Conservation (phyloP, 2,329 filamentous ascomycete genomes). For the Talaromyces funiculosus region DNA sequence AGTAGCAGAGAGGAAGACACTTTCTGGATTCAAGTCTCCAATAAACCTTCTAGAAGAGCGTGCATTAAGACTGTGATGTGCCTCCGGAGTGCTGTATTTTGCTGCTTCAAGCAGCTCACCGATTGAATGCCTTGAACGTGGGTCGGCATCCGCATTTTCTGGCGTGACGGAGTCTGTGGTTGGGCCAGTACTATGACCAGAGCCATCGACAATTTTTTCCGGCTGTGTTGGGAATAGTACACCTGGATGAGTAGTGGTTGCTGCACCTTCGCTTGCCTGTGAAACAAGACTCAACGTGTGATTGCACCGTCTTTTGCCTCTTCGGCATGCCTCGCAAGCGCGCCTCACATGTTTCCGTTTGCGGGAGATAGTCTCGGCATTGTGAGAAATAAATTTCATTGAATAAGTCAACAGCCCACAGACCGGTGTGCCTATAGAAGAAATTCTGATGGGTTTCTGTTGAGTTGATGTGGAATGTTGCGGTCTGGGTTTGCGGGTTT, state of each 20-base stretch:
- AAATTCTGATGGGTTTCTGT: not conserved
- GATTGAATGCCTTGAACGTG: not conserved
- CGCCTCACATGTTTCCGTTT: not conserved
- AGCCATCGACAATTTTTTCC: not conserved
- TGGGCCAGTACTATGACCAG: not conserved
- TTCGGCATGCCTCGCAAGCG: not conserved
- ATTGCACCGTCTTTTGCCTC: constrained; percentile 1
- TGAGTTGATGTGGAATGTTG: not conserved
- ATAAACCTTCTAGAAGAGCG: constrained; percentile 32
- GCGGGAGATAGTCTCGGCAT: not conserved
- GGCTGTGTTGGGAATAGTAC: not conserved
- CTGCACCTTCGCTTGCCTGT: not conserved
- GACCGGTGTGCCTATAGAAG: not conserved
- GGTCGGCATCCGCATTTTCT: not conserved
- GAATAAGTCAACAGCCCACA: not conserved
- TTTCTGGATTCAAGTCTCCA: constrained; percentile 56
- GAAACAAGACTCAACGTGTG: not conserved
- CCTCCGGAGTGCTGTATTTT: not conserved
- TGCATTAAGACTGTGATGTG: not conserved
- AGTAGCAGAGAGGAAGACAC: constrained; percentile 54
- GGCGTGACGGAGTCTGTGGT: not conserved
- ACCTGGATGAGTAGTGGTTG: not conserved
- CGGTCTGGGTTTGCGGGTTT: not conserved
- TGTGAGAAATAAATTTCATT: constrained; percentile 1
- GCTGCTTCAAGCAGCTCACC: not conserved